A percentile compares a stretch with the other conserved stretches of the same genome.
phyloP scores from a whole-genome alignment of 441 rosid species.

The Kokia cookei region DNA sequence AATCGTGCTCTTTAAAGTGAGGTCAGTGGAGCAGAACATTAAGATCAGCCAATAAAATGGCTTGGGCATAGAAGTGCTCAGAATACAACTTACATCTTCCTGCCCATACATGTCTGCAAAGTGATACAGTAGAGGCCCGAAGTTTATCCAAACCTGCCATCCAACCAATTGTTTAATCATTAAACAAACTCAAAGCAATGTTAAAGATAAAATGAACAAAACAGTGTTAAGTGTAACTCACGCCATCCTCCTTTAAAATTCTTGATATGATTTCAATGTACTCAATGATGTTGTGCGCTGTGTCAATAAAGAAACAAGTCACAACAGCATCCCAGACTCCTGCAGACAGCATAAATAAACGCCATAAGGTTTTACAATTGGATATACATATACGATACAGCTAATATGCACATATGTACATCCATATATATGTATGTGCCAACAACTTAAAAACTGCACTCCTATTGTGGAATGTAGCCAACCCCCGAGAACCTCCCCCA shows the following conservation, averaged over 20 bases:
- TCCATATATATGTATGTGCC: background rate
- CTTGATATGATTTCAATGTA: constrained; percentile 90
- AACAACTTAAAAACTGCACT: background rate
- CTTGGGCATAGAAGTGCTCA: constrained; percentile 3
- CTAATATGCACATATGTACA: background rate
- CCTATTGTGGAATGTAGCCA: background rate
- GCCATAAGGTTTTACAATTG: background rate
- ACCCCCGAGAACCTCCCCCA: background rate
- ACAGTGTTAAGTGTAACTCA: constrained; percentile 28
- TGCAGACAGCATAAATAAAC: constrained; percentile 32
- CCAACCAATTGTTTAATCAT: background rate
- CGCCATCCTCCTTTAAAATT: constrained; percentile 93
- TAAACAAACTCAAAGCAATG: constrained; percentile 10
- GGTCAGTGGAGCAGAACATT: background rate
- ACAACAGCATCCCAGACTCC: constrained; percentile 97
- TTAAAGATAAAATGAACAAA: constrained; percentile 3
- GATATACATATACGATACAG: background rate
- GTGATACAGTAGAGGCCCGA: constrained; percentile 94
- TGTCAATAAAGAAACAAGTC: constrained; percentile 94
- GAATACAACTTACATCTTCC: constrained; percentile 62
- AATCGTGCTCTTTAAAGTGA: background rate
- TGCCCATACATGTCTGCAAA: constrained; percentile 83
- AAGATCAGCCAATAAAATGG: background rate
- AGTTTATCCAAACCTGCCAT: constrained; percentile 89
- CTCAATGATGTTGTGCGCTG: constrained; percentile 90